phyloP scores from a whole-genome alignment of 306 rosid species.

The Prunus fruticosa region DNA sequence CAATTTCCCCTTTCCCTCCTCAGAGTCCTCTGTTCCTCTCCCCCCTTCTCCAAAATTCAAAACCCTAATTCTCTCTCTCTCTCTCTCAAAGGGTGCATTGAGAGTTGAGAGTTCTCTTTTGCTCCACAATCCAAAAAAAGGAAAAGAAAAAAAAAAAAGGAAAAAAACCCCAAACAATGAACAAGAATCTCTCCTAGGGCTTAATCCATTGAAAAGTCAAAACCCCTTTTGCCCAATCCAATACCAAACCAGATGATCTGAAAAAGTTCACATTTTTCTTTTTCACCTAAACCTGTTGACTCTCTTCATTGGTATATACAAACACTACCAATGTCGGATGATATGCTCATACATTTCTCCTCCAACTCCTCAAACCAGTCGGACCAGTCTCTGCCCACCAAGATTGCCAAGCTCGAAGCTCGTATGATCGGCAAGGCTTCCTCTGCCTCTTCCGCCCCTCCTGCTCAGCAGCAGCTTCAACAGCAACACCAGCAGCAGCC shows the following conservation, averaged over 20 bases:
- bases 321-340: conserved; percentile 77
- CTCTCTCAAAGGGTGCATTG: background rate
- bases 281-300: too few relatives aligned
- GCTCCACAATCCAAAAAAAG: background rate
- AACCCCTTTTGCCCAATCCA: conserved; percentile 19
- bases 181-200: background rate
- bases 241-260: conserved; percentile 27
- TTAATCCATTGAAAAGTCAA: conserved; percentile 5
- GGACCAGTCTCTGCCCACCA: conserved; percentile 92
- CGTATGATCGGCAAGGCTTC: conserved; percentile 85
- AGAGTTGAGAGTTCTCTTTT: background rate
- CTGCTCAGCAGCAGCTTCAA: conserved; percentile 17
- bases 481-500: conserved; percentile 24
- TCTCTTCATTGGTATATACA: conserved; percentile 9
- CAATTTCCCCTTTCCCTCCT: background rate
- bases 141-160: background rate
- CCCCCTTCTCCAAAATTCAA: conserved; percentile 24
- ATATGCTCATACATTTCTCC: conserved; percentile 86
- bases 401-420: conserved; percentile 98
- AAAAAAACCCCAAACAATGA: background rate
- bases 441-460: conserved; percentile 19
- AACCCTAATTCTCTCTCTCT: conserved; percentile 39
- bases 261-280: background rate
- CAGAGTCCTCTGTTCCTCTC: background rate
- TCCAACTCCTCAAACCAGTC: conserved; percentile 98